Evolutionary conservation across 768 basidiomycete species (phyloP).

Genomic region (Neoboletus subvelutipes): DNA sequence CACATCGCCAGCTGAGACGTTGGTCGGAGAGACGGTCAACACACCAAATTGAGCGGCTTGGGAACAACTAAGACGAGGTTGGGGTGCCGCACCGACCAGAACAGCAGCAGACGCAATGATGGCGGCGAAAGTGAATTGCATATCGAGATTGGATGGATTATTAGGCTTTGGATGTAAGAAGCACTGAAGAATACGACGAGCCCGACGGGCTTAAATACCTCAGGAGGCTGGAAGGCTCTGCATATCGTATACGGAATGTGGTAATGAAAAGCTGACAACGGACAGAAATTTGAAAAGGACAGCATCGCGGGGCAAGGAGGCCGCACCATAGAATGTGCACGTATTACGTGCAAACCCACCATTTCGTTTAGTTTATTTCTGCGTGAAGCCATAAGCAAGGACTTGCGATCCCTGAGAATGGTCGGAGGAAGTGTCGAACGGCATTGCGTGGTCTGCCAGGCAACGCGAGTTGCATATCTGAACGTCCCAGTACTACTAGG

Average conservation of each 20-base stretch:
- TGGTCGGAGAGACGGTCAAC: conserved; percentile 20
- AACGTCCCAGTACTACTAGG: background rate
- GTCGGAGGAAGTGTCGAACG: background rate
- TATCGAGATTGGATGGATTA: conserved; percentile 1
- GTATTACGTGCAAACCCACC: background rate
- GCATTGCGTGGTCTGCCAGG: background rate
- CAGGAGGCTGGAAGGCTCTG: background rate
- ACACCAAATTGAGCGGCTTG: conserved; percentile 24
- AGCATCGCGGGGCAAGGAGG: conserved; percentile 5
- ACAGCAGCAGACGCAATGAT: conserved; percentile 11
- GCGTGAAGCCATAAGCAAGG: too few species aligned
- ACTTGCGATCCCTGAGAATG: background rate
- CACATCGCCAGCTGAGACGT: conserved; percentile 26
- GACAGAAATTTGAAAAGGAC: background rate
- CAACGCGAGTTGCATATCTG: background rate
- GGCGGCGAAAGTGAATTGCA: conserved; percentile 18
- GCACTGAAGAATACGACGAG: background rate
- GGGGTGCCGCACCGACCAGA: conserved; percentile 20
- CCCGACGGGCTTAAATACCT: conserved; percentile 11
- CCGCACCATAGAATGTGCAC: background rate
- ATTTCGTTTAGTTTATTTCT: background rate
- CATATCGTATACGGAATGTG: background rate
- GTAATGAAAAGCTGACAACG: background rate
- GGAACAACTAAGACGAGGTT: conserved; percentile 21
- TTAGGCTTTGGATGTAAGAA: background rate